Base-by-base conservation (phyloP, 192 early-diverging fungal species). In the Entomortierella chlamydospora region DNA sequence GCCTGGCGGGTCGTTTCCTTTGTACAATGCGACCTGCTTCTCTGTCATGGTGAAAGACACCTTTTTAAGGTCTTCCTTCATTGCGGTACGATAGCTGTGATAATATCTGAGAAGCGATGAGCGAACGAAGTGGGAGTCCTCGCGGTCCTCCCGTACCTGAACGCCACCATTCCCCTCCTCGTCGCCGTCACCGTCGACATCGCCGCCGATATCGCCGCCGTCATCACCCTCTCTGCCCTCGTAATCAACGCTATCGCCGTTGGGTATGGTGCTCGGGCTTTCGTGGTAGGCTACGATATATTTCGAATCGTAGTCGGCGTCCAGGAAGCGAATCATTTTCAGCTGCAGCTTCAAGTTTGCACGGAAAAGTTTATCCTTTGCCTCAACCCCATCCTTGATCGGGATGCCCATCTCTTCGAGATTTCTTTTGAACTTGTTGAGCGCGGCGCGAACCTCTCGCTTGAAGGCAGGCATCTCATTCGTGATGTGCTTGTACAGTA, bases 1-100 rank as follows among this genome's bases (percentile, higher is more conserved):
- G 43, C 60, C 73, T 1, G 60, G 60, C 45, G 66, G 37, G 22
- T 77, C 73, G 64, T 29, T 68, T 68, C 65, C 73, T 57, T 58
- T 68, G 66, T 77, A 77, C 0, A 30, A 53, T 37, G 31, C 33
- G 52, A 77, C 60, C 1, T 61, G 45, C 12, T 57, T 22, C 1
- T 22, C 43, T 8, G 66, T 68, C 73, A 58, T 68, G 45, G 56
- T 45, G 25, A 8, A 61, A 18, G 60, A 15, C 4, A 55, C 50
- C 33, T 51, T 61, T n/a, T 74, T 34, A 18, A 60, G 33, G 22
- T 67, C 58, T 22, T 39, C 20, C 33, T 55, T 61, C 72, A 74
- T 54, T 25, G 50, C 57, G 10, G 5, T 12, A 29, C 52, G 43
- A 62, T 49, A 74, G 11, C 22, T 30, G 13, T 74, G n/a, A 23